Percentiles rank a stretch among this genome's conserved stretches.
These are phyloP conservation scores for Dothiorella sarmentorum DNA, from an alignment of 2,329 filamentous ascomycete species.

Conservation along the genomic window DNA sequence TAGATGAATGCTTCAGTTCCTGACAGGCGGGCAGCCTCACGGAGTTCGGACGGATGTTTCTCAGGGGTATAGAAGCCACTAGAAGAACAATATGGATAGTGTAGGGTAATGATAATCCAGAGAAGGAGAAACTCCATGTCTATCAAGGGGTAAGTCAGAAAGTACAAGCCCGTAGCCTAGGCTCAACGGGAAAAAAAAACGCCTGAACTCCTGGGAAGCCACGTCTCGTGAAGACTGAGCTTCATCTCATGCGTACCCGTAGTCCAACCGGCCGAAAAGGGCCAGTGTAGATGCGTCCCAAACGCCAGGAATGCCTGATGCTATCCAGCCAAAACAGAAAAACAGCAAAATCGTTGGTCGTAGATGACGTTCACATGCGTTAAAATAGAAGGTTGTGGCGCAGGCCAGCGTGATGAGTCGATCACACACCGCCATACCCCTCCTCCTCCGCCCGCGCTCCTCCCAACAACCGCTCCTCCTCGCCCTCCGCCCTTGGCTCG, in stretches of 20 bases:
- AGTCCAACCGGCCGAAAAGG: not conserved
- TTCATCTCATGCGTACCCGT: not conserved
- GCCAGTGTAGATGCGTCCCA: not conserved
- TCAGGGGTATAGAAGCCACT: not conserved
- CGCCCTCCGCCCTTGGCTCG: constrained; percentile 4
- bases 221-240: not conserved
- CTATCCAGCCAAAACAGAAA: not conserved
- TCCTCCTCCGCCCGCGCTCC: constrained; percentile 1
- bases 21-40: too few relatives aligned
- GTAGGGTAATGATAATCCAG: constrained; percentile 3
- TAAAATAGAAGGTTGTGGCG: not conserved
- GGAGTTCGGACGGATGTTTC: not conserved
- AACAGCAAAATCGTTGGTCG: not conserved
- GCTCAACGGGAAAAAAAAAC: not conserved
- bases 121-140: not conserved
- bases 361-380: not conserved
- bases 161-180: not conserved
- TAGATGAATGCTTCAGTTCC: too few relatives aligned
- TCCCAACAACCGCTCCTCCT: constrained; percentile 8
- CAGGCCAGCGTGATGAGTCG: not conserved
- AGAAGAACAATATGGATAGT: not conserved
- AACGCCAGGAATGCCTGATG: constrained; percentile 10
- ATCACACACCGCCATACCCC: constrained; percentile 14
- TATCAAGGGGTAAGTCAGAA: not conserved
- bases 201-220: not conserved